phyloP scores from a whole-genome alignment of 2,329 filamentous ascomycete genomes.

The Metarhizium humberi region DNA sequence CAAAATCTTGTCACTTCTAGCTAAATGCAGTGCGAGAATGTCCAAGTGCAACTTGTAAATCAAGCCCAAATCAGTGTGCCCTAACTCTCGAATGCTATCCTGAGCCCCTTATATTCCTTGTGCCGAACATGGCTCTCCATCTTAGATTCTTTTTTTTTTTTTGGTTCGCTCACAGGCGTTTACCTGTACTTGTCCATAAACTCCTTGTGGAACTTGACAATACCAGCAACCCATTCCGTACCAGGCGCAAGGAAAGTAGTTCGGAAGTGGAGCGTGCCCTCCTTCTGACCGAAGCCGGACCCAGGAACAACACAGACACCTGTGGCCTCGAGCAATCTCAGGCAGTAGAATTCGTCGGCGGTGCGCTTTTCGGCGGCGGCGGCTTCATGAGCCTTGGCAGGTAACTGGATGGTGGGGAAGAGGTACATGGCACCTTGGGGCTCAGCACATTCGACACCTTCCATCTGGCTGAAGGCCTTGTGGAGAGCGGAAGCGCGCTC shows the following conservation, averaged over 20 bases:
- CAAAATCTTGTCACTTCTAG: background rate
- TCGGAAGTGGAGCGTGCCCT: slow-evolving; percentile 84
- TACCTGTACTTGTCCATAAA: slow-evolving; percentile 77
- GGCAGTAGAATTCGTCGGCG: slow-evolving; percentile 90
- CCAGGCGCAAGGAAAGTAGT: slow-evolving; percentile 96
- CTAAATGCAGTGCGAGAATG: background rate
- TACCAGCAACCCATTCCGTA: slow-evolving; percentile 84
- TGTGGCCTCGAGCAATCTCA: slow-evolving; percentile 83
- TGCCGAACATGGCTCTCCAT: background rate
- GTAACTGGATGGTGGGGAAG: slow-evolving; percentile 84
- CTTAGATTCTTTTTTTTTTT: background rate
- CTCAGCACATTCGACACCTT: slow-evolving; percentile 82
- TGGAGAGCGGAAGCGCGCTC: slow-evolving; percentile 78
- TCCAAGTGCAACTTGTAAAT: background rate
- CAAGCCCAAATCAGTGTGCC: background rate
- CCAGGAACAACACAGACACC: slow-evolving; percentile 92
- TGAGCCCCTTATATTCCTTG: background rate
- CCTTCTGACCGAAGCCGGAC: slow-evolving; percentile 87
- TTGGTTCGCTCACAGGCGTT: slow-evolving; percentile 1
- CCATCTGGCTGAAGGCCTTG: slow-evolving; percentile 87
- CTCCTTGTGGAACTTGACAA: slow-evolving; percentile 81
- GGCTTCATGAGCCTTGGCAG: slow-evolving; percentile 65
- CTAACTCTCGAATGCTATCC: background rate
- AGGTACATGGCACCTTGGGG: slow-evolving; percentile 98
- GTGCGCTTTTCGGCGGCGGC: slow-evolving; percentile 64